Percentiles rank a stretch among this genome's conserved stretches.
phyloP scores from a whole-genome alignment of 1,284 basidiomycete genomes.

The Termitomyces sp. region DNA sequence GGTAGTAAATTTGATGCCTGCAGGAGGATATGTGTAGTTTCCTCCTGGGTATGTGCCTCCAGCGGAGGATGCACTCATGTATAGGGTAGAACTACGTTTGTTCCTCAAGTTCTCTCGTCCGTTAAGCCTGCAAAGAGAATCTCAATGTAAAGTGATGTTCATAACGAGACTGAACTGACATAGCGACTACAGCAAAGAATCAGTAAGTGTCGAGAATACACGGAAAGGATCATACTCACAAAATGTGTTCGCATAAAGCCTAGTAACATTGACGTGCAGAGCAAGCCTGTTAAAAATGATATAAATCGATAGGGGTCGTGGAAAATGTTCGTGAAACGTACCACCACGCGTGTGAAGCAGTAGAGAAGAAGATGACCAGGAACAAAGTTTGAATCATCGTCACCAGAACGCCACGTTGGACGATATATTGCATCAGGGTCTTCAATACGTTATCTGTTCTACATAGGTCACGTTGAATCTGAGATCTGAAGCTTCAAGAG shows the following conservation, averaged over 20 bases:
- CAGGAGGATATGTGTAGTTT: neutral
- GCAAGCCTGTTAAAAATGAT: slow-evolving; percentile 13
- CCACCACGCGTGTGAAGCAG: slow-evolving; percentile 19
- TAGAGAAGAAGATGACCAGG: slow-evolving; percentile 19
- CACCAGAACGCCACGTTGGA: slow-evolving; percentile 20
- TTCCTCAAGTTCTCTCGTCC: slow-evolving; percentile 1
- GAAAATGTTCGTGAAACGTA: neutral
- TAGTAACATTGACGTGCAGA: slow-evolving; percentile 21
- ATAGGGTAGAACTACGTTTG: neutral
- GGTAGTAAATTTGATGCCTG: slow-evolving; percentile 5
- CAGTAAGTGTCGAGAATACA: neutral
- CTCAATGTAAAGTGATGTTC: neutral
- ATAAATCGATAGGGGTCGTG: neutral
- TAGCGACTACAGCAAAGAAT: slow-evolving; percentile 10
- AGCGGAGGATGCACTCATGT: neutral
- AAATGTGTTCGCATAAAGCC: slow-evolving; percentile 7
- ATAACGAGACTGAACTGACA: slow-evolving; percentile 6
- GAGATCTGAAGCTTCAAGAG: neutral
- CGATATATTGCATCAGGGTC: slow-evolving; percentile 10
- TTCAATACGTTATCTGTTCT: neutral
- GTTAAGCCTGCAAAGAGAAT: slow-evolving; percentile 3
- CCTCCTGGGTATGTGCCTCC: neutral
- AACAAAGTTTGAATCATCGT: slow-evolving; percentile 20
- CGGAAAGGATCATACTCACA: neutral
- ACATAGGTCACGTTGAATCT: neutral